Evolutionary conservation across 2,329 filamentous ascomycete species (phyloP), one percentile per base, ranked within the genome.

Genomic region (Cladophialophora exuberans): DNA sequence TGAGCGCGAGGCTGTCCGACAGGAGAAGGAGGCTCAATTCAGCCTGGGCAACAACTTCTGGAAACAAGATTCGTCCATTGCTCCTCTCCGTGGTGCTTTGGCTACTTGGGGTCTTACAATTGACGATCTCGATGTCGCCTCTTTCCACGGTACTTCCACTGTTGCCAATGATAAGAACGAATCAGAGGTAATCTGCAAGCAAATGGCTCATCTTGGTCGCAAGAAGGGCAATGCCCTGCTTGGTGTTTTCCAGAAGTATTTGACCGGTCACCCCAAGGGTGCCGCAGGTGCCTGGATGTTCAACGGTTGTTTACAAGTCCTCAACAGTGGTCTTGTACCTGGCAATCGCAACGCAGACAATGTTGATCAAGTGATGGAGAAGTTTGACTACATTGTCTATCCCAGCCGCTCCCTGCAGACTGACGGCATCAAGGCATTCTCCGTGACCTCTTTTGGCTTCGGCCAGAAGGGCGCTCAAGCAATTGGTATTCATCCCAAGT

Each of bases 141-240:
- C 94, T 11, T 97, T 97, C 89, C 94, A 99, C 79, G 94, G 94
- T 68, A 99, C 94, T 35, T 97, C 94, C 1, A 99, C 94, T 63
- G 91, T 96, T 70, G 94, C 94, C 65, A 99, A 99, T 74, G 94
- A 99, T 80, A 97, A 97, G 86, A 99, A 99, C 76, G 94, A 99
- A 74, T 97, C 94, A 15, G 92, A 92, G 50, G 94, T 97, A 69
- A 88, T 99, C 66, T 97, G 93, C 80, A 86, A 97, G 73, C 95
- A 99, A 77, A 85, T 99, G 74, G 86, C 87, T 66, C 95, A 99
- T 71, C 86, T 99, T 49, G 94, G 94, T 63, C 89, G 94, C 66
- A 88, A 87, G 76, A 97, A 97, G 85, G 94, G 95, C 68, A 99
- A 99, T 69, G 92, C 94, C 26, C 81, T 99, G 11, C 77, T 97